Percentiles rank a stretch among this genome's conserved stretches.
These are phyloP conservation scores for Penicillium chermesinum DNA, from an alignment of 495 filamentous ascomycete species.

Conservation along the genomic window DNA sequence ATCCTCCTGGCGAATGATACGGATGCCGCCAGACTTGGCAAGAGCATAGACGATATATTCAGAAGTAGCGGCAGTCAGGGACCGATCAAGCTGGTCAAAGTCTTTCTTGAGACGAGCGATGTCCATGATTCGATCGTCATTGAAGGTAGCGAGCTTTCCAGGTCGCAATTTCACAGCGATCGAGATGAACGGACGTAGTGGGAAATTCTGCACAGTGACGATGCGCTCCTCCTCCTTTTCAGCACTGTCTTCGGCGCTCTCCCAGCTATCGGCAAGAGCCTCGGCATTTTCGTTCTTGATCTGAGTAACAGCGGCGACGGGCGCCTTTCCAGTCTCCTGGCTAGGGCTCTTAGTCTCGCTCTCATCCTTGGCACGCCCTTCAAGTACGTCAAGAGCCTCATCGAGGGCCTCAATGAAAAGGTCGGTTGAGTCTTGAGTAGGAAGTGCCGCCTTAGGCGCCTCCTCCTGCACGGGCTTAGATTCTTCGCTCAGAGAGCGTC, in stretches of 20 bases:
- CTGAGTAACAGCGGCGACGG: conserved; percentile 10
- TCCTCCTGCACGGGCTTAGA: conserved; percentile 45
- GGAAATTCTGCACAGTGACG: conserved; percentile 87
- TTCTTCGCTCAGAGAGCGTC: conserved; percentile 63
- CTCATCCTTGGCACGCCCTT: conserved; percentile 7
- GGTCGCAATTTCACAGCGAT: conserved; percentile 49
- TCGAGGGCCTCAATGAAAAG: conserved; percentile 31
- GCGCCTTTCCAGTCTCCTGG: conserved; percentile 45
- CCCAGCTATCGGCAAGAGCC: conserved; percentile 61
- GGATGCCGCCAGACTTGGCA: conserved; percentile 82
- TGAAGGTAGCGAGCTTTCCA: conserved; percentile 47
- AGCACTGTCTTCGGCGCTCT: conserved; percentile 71
- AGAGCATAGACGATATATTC: conserved; percentile 91
- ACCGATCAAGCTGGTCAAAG: conserved; percentile 94
- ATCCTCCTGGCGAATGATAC: conserved; percentile 90
- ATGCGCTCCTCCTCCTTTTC: conserved; percentile 60
- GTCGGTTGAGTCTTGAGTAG: too few species aligned
- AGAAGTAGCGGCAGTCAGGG: conserved; percentile 81
- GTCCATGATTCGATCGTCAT: conserved; percentile 70
- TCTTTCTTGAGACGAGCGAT: conserved; percentile 94
- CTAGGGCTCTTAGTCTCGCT: neutral
- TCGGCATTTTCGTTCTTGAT: conserved; percentile 29
- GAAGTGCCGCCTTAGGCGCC: neutral
- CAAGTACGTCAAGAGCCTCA: conserved; percentile 21
- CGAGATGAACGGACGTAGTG: conserved; percentile 89